Percentiles rank a stretch among this genome's conserved stretches.
Conservation (phyloP, 441 rosid genomes). For the Erodium texanum region DNA sequence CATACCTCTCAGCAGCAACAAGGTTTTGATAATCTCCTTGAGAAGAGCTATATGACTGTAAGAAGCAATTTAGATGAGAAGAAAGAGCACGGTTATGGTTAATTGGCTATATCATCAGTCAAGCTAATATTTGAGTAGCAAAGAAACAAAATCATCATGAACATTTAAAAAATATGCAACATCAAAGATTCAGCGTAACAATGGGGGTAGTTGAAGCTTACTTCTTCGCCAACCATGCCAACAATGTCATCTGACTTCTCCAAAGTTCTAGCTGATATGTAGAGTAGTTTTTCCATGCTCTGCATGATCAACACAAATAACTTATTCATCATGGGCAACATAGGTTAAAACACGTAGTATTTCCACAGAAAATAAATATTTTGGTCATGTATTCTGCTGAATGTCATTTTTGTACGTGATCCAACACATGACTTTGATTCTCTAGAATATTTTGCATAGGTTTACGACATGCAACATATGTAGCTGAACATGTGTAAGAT, state of each 20-base stretch:
- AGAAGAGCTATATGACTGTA: conserved; percentile 11
- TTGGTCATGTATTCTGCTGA: not conserved
- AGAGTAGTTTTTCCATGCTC: conserved; percentile 47
- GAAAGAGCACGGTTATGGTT: not conserved
- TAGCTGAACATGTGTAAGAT: not conserved
- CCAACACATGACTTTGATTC: not conserved
- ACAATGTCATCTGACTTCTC: conserved; percentile 35
- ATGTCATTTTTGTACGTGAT: not conserved
- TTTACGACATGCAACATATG: not conserved
- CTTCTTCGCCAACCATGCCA: conserved; percentile 26
- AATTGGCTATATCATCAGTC: not conserved
- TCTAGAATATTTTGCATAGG: not conserved
- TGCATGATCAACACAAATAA: conserved; percentile 21
- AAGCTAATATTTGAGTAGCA: not conserved
- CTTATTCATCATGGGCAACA: not conserved
- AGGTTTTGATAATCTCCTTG: conserved; percentile 16
- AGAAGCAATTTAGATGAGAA: conserved; percentile 10
- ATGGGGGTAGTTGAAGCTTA: conserved; percentile 18
- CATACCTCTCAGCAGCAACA: conserved; percentile 27
- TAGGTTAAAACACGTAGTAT: not conserved
- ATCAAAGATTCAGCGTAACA: not conserved
- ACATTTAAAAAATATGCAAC: not conserved
- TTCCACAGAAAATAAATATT: not conserved
- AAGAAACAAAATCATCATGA: not conserved
- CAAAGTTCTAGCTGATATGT: conserved; percentile 31